Conservation (phyloP, 768 basidiomycete species). For the Mycena olivaceomarginata region DNA sequence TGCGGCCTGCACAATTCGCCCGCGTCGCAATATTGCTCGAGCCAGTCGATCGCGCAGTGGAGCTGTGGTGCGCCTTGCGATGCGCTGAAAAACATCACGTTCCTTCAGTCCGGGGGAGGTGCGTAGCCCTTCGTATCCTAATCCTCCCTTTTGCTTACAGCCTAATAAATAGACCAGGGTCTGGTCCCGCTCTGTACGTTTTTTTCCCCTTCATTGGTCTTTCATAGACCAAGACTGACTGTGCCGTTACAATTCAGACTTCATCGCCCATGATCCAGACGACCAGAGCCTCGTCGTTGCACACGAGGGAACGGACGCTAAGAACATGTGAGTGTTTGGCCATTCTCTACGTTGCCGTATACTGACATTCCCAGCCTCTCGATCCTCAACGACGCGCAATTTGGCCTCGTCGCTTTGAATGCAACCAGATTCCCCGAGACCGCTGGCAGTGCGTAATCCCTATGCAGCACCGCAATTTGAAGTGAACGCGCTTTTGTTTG, state of each 20-base stretch:
- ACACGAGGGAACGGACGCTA: conserved; percentile 63
- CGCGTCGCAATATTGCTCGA: conserved; percentile 62
- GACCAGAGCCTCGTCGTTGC: conserved; percentile 61
- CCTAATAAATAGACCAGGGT: conserved; percentile 49
- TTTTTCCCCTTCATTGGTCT: not conserved
- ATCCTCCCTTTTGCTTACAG: not conserved
- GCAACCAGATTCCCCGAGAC: conserved; percentile 54
- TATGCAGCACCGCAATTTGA: not conserved
- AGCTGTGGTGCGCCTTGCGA: conserved; percentile 31
- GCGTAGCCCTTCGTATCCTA: conserved; percentile 30
- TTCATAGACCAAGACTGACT: not conserved
- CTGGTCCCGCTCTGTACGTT: conserved; percentile 52
- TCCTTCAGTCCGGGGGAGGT: conserved; percentile 58
- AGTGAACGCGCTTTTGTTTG: not conserved
- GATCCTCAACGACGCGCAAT: conserved; percentile 58
- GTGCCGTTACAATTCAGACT: conserved; percentile 47
- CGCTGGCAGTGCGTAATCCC: conserved; percentile 45
- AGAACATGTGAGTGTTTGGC: conserved; percentile 51
- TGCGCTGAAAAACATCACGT: conserved; percentile 28
- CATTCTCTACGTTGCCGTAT: not conserved
- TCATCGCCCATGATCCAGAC: conserved; percentile 59
- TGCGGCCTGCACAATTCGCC: conserved; percentile 58
- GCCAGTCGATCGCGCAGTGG: conserved; percentile 53
- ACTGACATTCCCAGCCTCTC: conserved; percentile 52
- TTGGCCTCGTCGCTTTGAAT: conserved; percentile 54